Base-by-base conservation (phyloP, 306 rosid genomes). In the Mimosa bimucronata region DNA sequence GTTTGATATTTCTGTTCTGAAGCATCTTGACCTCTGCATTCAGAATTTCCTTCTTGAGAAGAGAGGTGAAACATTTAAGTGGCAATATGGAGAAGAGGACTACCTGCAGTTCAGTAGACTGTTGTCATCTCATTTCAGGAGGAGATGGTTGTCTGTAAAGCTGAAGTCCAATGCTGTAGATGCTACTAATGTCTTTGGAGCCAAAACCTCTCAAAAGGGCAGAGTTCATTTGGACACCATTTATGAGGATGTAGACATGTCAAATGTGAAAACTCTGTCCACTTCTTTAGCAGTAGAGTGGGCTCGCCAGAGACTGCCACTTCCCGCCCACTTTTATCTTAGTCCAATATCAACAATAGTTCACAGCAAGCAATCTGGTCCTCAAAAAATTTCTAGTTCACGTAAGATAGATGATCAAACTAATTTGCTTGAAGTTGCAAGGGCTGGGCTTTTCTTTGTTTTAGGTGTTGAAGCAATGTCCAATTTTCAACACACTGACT, bases 251-350 rank as follows among this genome's bases (percentile, higher is more conserved):
- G 53, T 34, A 10, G 97, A 91, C 83, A 77, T 71, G 80, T 77
- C 92, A 77, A 23, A 84, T 67, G 18, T 28, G 34, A 67, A 64
- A 42, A 61, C 48, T 67, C 86, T 85, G 23, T 85, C 80, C 66
- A 80, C 85, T 53, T 86, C 93, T 58, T 83, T 90, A 75, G 70
- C 30, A n/a, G 71, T 83, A 53, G 95, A 92, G 84, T 92, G 98
- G 98, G 97, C 94, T 78, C 86, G 79, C 88, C 98, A 95, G 91
- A 88, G 92, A 87, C 82, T 92, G 53, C 98, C 98, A 67, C 90
- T 95, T 88, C 98, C 98, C 10, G 38, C 74, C 73, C 87, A 87
- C 82, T 95, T 92, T 92, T 89, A 86, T 84, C 89, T 92, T 12
- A 92, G 98, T 83, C 94, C 98, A 81, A 75, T 92, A 75, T 83